Conservation (phyloP, 768 basidiomycete genomes). For the Naganishia vishniacii region DNA sequence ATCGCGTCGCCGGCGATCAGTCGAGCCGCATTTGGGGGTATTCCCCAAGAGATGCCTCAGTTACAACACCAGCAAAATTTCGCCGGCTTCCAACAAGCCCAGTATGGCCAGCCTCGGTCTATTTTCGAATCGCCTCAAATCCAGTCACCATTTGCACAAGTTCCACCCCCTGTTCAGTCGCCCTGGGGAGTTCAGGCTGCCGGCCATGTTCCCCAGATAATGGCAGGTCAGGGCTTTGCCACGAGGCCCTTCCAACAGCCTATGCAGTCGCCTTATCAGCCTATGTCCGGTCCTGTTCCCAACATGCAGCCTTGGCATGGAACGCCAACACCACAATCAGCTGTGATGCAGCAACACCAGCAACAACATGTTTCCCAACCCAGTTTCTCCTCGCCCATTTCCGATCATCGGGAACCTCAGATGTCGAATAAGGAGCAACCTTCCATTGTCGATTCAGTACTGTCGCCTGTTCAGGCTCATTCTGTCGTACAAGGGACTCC, state of each 20-base stretch:
- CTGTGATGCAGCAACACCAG: constrained; percentile 12
- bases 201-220: constrained; percentile 12
- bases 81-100: constrained; percentile 26
- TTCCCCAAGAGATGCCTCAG: constrained; percentile 10
- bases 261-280: constrained; percentile 32
- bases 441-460: constrained; percentile 5
- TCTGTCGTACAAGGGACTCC: not conserved
- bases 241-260: constrained; percentile 31
- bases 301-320: constrained; percentile 27
- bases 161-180: constrained; percentile 30
- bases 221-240: constrained; percentile 19
- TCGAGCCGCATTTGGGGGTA: constrained; percentile 11
- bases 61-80: constrained; percentile 20
- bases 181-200: constrained; percentile 37
- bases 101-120: constrained; percentile 25
- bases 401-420: not conserved
- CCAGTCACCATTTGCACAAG: constrained; percentile 16
- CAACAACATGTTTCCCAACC: constrained; percentile 5
- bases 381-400: not conserved
- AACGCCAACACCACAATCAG: constrained; percentile 18
- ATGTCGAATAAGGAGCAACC: not conserved
- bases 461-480: constrained; percentile 20
- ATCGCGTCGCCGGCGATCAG: constrained; percentile 21
- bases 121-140: constrained; percentile 16
- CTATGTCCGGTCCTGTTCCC: no score